phyloP scores from a whole-genome alignment of 1,139 yeast genomes.

The Yamadazyma songkhlaensis region DNA sequence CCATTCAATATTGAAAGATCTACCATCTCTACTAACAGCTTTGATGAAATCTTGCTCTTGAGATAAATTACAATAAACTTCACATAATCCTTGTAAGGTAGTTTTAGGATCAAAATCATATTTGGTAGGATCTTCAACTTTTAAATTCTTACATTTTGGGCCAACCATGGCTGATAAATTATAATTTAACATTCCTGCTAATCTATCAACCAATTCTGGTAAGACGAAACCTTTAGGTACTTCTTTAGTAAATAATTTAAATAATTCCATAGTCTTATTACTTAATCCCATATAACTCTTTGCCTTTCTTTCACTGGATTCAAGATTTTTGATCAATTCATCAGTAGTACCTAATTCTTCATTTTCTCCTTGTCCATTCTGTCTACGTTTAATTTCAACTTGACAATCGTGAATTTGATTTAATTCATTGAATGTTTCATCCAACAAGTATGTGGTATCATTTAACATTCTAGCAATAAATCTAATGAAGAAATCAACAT shows the following conservation, averaged over 20 bases:
- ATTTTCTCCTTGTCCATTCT: slow-evolving; percentile 32
- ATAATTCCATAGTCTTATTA: slow-evolving; percentile 76
- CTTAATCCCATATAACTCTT: slow-evolving; percentile 80
- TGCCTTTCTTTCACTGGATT: slow-evolving; percentile 71
- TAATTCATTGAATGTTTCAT: slow-evolving; percentile 82
- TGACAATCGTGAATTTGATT: slow-evolving; percentile 75
- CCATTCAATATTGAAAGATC: slow-evolving; percentile 70
- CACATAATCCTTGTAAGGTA: slow-evolving; percentile 65
- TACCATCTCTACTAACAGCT: slow-evolving; percentile 87
- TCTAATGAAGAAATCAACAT: slow-evolving; percentile 81
- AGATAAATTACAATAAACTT: slow-evolving; percentile 72
- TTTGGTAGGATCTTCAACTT: slow-evolving; percentile 80
- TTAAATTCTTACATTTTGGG: slow-evolving; percentile 85
- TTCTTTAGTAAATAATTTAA: slow-evolving; percentile 78
- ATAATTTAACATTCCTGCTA: slow-evolving; percentile 94
- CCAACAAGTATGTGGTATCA: slow-evolving; percentile 87
- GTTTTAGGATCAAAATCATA: slow-evolving; percentile 81
- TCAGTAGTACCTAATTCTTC: slow-evolving; percentile 53
- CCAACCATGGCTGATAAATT: slow-evolving; percentile 90
- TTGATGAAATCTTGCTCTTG: slow-evolving; percentile 60
- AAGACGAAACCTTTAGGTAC: slow-evolving; percentile 85
- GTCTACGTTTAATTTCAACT: slow-evolving; percentile 47
- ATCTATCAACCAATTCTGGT: slow-evolving; percentile 86
- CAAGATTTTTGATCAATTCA: slow-evolving; percentile 56
- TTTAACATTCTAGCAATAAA: slow-evolving; percentile 93